phyloP scores from a whole-genome alignment of 2,329 filamentous ascomycete genomes.

The Periglandula ipomoeae region DNA sequence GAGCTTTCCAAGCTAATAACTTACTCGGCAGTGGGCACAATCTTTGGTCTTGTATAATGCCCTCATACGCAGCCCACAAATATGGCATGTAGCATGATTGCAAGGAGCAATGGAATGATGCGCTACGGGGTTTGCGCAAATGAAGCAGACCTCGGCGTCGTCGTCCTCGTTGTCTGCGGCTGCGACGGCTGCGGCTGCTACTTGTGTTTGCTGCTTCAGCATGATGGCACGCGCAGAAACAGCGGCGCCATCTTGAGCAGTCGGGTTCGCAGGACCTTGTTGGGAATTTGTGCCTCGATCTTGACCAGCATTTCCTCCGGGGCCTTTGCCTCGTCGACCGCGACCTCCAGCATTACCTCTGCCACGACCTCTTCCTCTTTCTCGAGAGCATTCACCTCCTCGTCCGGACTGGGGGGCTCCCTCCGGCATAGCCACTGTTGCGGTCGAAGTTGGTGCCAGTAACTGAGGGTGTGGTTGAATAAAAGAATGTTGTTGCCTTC shows the following conservation, averaged over 20 bases:
- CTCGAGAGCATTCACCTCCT: conserved; percentile 26
- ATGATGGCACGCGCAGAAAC: conserved; percentile 23
- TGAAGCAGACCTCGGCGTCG: conserved; percentile 83
- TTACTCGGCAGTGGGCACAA: conserved; percentile 88
- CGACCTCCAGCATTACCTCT: conserved; percentile 2
- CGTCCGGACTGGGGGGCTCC: conserved; percentile 15
- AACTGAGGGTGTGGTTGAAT: neutral
- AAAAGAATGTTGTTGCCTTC: neutral
- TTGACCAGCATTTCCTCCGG: conserved; percentile 8
- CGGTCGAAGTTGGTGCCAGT: neutral
- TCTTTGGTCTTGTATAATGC: conserved; percentile 94
- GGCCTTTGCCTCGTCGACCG: conserved; percentile 18
- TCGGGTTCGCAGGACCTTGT: conserved; percentile 15
- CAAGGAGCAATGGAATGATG: conserved; percentile 87
- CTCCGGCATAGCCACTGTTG: conserved; percentile 11
- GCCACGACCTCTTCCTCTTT: conserved; percentile 30
- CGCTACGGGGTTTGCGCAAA: conserved; percentile 83
- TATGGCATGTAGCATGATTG: conserved; percentile 95
- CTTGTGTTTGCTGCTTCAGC: conserved; percentile 11
- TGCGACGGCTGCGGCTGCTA: conserved; percentile 15
- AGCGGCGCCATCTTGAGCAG: conserved; percentile 22
- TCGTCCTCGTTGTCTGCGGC: conserved; percentile 30
- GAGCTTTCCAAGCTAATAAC: conserved; percentile 20
- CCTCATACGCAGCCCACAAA: conserved; percentile 82
- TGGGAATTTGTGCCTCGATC: conserved; percentile 8